A percentile compares a stretch with the other conserved stretches of the same genome.
Evolutionary conservation across 1,284 basidiomycete genomes (phyloP).

Genomic region (Trichosporon sp.): DNA sequence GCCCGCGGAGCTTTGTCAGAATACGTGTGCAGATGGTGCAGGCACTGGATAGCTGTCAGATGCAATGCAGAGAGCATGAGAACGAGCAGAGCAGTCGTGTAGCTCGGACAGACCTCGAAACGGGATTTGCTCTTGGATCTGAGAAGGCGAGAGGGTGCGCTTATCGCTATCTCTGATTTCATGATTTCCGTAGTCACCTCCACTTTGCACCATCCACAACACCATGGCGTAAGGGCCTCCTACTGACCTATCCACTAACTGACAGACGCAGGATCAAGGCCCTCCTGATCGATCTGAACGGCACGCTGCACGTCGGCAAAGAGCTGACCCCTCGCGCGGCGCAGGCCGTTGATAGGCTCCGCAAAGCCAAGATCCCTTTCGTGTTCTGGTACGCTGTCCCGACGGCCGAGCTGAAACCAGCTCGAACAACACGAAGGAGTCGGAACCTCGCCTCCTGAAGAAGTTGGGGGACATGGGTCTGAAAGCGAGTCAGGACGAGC

Average conservation of each 20-base stretch:
- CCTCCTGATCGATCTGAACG: constrained; percentile 69
- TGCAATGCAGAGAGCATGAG: neutral
- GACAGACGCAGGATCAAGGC: constrained; percentile 49
- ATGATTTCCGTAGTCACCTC: neutral
- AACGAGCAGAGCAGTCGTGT: neutral
- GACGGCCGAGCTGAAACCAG: constrained; percentile 31
- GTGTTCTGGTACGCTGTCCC: constrained; percentile 62
- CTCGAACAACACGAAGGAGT: constrained; percentile 62
- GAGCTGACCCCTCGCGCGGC: constrained; percentile 62
- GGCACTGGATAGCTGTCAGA: too few relatives aligned
- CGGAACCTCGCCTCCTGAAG: constrained; percentile 58
- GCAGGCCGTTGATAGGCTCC: constrained; percentile 61
- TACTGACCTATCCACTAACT: neutral
- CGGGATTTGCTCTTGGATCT: neutral
- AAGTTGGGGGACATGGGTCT: constrained; percentile 63
- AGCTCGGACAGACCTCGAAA: neutral
- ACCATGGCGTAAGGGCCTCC: neutral
- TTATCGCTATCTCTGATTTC: constrained; percentile 13
- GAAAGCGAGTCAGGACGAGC: constrained; percentile 58
- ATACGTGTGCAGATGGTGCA: too few relatives aligned
- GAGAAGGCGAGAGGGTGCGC: neutral
- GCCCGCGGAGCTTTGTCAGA: too few relatives aligned
- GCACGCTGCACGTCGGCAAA: constrained; percentile 66
- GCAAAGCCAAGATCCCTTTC: constrained; percentile 61
- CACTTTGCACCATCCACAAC: neutral